Base-by-base conservation (phyloP, 1,284 basidiomycete species). In the Apiotrichum porosum region DNA sequence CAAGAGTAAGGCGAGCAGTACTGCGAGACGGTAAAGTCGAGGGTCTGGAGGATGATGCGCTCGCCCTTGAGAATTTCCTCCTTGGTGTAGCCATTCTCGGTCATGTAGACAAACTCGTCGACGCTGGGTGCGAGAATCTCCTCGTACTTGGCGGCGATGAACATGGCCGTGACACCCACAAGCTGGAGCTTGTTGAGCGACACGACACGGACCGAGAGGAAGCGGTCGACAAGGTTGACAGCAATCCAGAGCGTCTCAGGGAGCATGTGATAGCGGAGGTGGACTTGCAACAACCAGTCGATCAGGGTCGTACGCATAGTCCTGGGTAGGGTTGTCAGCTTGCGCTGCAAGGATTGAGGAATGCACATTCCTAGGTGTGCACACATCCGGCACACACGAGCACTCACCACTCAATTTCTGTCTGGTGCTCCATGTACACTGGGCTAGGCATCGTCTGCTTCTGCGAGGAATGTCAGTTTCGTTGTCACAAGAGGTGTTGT, bases 1-100 rank as follows among this genome's bases (percentile, higher is more conserved):
- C 95, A 98, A 69, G 88, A 93, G 77, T 98, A 98, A 2, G 95
- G 95, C 39, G 94, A 95, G 77, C 95, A 98, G 77, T 99, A 99
- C 49, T 91, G 84, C 49, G 93, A 97, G 68, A 99, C 72, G 72
- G 86, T 85, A 77, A 97, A 98, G 57, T 97, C 90, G 50, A 99
- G 82, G 34, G 90, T 91, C 74, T 77, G 66, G 49, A 95, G 78
- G 64, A 99, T 85, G 69, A 98, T 97, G 39, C 90, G 84, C 72
- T 97, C 94, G 69, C 94, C 94, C 75, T 97, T 97, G 57, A 98
- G 80, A 66, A 98, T 94, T 75, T 98, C 94, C 52, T 97, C 94
- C 70, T 84, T 86, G 44, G 82, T 83, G 75, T 92, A 97, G 2
- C 88, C 91, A 52, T 85, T 85, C 71, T 97, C 91, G 24, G 94